Base-by-base conservation (phyloP, 805 yeast species). In the Blastobotrys mokoenaii region DNA sequence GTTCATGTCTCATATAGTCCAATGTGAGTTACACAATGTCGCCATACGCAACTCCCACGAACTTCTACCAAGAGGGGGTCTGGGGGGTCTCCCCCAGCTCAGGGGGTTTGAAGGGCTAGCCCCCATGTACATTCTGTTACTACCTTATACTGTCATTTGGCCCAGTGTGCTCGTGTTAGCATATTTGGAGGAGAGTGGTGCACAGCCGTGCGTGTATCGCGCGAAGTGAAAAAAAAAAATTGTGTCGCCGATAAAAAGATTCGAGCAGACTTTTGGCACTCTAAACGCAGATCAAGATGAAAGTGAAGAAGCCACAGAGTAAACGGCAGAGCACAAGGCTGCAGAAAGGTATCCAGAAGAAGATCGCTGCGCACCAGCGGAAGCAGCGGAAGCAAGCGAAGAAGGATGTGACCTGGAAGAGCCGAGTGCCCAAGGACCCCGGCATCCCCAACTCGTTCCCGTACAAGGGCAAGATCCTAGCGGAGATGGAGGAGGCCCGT, bases 381-480 rank as follows among this genome's bases (percentile, higher is more conserved):
- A 93, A 93, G 62, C 83, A 84, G 63, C 76, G 73, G 57, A 93
- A 93, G 68, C 53, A 63, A 20, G 76, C 95, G 15, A 93, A 93
- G 74, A 88, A 78, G 61, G 97, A 90, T 64, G 79, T 78, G 3
- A 93, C 97, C 12, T 93, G 98, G 98, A 87, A 77, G 63, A 84
- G 96, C 14, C 79, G 80, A 59, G 67, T 68, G 46, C 79, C 77
- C 58, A 90, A 86, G 67, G 97, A 89, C 63, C 89, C 90, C 9
- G 97, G 97, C 53, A 90, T 93, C 56, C 98, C 98, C 46, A 71
- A 95, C 43, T 80, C 82, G 57, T 93, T 88, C 74, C 98, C 98
- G 30, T 93, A 88, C 70, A 93, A 90, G 65, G 94, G 84, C 52
- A 76, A 77, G 64, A 79, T 93, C 47, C 69, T 93, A 46, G 69